Percentiles rank a stretch among this genome's conserved stretches.
phyloP scores from a whole-genome alignment of 2,329 filamentous ascomycete genomes.

The Bisporella sp. region DNA sequence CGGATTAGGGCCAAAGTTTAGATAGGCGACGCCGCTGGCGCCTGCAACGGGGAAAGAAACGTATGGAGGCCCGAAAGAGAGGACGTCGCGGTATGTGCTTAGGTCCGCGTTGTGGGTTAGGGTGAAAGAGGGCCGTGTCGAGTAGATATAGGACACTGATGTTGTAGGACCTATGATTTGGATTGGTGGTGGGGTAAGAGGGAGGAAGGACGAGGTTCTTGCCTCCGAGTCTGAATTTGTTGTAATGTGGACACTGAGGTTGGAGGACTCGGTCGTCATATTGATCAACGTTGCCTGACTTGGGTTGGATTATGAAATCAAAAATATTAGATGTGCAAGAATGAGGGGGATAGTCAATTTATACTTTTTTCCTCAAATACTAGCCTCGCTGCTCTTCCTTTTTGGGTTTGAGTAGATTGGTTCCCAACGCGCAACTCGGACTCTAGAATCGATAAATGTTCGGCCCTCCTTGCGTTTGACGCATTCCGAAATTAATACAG shows the following conservation, averaged over 20 bases:
- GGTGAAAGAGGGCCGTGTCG: background rate
- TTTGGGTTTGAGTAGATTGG: background rate
- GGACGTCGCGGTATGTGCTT: background rate
- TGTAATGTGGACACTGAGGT: background rate
- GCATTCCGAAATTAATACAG: background rate
- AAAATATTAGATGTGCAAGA: background rate
- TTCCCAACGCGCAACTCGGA: too few relatives aligned
- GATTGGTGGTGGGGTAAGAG: background rate
- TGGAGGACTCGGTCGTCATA: background rate
- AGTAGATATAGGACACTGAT: background rate
- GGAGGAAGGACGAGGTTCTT: background rate
- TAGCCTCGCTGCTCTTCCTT: background rate
- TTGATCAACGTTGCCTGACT: background rate
- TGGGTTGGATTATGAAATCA: background rate
- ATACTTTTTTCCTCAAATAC: background rate
- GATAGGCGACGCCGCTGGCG: background rate
- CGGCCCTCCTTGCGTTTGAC: background rate
- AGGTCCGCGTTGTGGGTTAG: constrained; percentile 6
- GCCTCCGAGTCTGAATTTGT: background rate
- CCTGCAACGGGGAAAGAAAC: constrained; percentile 7
- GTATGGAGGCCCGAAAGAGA: background rate
- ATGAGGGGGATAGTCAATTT: background rate
- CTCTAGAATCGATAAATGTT: too few relatives aligned
- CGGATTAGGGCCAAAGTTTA: constrained; percentile 10
- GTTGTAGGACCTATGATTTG: background rate